Evolutionary conservation across 169 alveolate species (phyloP).

Genomic region (Toxoplasma gondii): DNA sequence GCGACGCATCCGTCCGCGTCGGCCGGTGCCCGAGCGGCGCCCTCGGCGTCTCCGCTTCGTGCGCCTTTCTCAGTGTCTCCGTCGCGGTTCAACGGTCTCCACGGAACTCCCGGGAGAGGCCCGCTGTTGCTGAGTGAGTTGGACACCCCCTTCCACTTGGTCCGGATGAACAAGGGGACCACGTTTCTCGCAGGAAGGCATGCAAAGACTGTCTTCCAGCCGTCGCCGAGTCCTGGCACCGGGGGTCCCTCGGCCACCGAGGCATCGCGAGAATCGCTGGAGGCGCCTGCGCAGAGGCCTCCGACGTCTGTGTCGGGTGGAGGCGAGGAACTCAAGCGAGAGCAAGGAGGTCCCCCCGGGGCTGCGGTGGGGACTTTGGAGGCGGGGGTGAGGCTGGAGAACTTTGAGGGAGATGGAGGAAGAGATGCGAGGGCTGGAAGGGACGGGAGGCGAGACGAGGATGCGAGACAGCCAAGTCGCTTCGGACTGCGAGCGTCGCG

Average conservation of each 20-base stretch:
- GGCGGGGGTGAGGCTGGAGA: background rate
- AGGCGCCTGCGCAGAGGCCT: too few species aligned
- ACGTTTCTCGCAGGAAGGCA: constrained; percentile 41
- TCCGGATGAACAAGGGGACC: constrained; percentile 38
- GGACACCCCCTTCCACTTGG: constrained; percentile 57
- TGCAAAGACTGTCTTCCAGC: constrained; percentile 1
- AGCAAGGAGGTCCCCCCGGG: background rate
- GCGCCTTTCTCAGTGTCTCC: background rate
- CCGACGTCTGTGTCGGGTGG: too few species aligned
- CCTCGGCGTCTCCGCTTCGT: background rate
- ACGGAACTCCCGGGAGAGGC: background rate
- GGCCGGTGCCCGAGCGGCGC: background rate
- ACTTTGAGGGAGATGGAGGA: background rate
- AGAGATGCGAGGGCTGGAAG: background rate
- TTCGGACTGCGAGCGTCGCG: too few species aligned
- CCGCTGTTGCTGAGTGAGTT: constrained; percentile 65
- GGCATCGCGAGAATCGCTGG: too few species aligned
- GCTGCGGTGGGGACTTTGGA: background rate
- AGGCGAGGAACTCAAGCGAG: too few species aligned
- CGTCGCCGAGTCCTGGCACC: background rate
- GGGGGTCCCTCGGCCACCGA: too few species aligned
- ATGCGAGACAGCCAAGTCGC: background rate
- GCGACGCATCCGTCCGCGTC: background rate
- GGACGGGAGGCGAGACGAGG: background rate
- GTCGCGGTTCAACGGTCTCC: background rate